Evolutionary conservation across 805 yeast species (phyloP), one percentile per base, ranked within the genome.

Genomic region (Kodamaea laetipori): DNA sequence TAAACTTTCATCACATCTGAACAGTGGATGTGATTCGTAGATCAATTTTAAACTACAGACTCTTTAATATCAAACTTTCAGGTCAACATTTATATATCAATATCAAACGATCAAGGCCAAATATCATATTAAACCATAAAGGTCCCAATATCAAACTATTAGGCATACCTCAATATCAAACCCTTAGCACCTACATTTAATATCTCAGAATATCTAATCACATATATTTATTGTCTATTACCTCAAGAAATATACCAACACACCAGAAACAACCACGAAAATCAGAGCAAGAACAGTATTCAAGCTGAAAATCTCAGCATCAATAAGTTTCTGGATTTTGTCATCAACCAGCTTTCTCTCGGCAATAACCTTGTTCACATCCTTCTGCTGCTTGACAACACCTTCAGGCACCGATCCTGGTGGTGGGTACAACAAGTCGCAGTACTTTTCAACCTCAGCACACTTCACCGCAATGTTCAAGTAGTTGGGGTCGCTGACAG

Each of bases 391-490:
- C 27, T 57, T 55, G 16, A 61, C 64, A 31, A 74, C 77, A 15
- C 84, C 83, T 9, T 48, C 42, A 33, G 90, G 90, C 41, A 82
- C 37, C 19, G 46, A 27, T 50, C 51, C 63, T 25, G 63, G 57
- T 26, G 63, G 54, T 50, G 90, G 94, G 60, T 81, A 81, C 77
- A 86, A 73, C 39, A 73, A 71, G 61, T 92, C 96, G 56, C 92
- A 82, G 64, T 80, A 85, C 69, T 87, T 96, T 58, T 89, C 96
- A 51, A 94, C 80, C 64, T 86, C 85, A 41, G 94, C 96, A 63
- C 96, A 86, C 51, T 80, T 79, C 51, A 88, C 80, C 55, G 95
- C 95, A 52, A 94, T 78, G 47, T 81, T 78, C 57, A 90, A 72
- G 66, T 87, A 92, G 68, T 85, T 85, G 49, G 96, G 95, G 69